phyloP scores from a whole-genome alignment of 1,139 yeast species.

The Hemisphaericaspora subhashii region DNA sequence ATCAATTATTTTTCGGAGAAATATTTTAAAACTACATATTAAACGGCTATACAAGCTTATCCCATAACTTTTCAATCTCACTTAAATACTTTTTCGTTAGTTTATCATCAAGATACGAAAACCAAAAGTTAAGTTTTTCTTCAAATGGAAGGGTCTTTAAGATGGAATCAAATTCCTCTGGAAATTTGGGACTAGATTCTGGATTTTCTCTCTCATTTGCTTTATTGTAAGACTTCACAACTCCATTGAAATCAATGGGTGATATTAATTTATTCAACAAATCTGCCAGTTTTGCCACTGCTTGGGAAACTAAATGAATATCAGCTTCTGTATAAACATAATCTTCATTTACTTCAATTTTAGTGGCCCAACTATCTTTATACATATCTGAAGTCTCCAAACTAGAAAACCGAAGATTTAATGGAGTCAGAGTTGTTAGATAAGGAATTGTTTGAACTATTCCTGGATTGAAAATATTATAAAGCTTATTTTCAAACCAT shows the following conservation, averaged over 20 bases:
- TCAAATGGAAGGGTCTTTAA: slow-evolving; percentile 15
- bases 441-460: slow-evolving; percentile 58
- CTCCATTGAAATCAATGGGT: slow-evolving; percentile 25
- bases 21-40: too few species aligned
- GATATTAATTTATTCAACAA: slow-evolving; percentile 27
- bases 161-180: slow-evolving; percentile 13
- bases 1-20: background rate
- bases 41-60: slow-evolving; percentile 10
- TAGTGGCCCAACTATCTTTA: slow-evolving; percentile 47
- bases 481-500: slow-evolving; percentile 39
- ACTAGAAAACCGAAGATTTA: slow-evolving; percentile 43
- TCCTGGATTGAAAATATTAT: slow-evolving; percentile 23
- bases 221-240: slow-evolving; percentile 14
- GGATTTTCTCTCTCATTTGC: slow-evolving; percentile 13
- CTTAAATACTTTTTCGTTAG: slow-evolving; percentile 11
- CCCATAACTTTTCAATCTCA: slow-evolving; percentile 24
- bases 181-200: slow-evolving; percentile 9
- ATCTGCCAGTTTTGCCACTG: slow-evolving; percentile 33
- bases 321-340: slow-evolving; percentile 46
- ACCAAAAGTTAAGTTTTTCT: slow-evolving; percentile 23
- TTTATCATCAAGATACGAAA: slow-evolving; percentile 15
- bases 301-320: slow-evolving; percentile 29
- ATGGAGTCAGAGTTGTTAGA: slow-evolving; percentile 49
- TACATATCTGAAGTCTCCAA: slow-evolving; percentile 28
- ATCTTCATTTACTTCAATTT: slow-evolving; percentile 51